phyloP scores from a whole-genome alignment of 2,329 filamentous ascomycete genomes.

The Ophiostoma populinum region DNA sequence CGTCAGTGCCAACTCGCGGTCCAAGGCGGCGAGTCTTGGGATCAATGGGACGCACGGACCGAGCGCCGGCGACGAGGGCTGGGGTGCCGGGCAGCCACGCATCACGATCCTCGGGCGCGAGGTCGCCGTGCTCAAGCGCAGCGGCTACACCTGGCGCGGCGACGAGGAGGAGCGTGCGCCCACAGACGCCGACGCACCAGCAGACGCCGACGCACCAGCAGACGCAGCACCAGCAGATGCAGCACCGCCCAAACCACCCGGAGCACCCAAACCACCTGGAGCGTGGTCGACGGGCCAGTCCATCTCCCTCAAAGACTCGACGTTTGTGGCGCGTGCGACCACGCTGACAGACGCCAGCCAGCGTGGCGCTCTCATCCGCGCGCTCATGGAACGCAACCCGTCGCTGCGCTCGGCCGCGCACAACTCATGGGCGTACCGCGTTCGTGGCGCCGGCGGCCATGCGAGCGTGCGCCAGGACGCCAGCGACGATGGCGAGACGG shows the following conservation, averaged over 20 bases:
- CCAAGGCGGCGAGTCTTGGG: constrained; percentile 59
- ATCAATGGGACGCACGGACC: constrained; percentile 51
- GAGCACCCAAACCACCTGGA: constrained; percentile 8
- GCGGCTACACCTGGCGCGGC: constrained; percentile 48
- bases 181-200: constrained; percentile 1
- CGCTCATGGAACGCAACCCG: constrained; percentile 30
- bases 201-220: constrained; percentile 5
- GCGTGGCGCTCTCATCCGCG: constrained; percentile 26
- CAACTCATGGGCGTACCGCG: constrained; percentile 38
- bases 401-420: constrained; percentile 37
- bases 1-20: constrained; percentile 63
- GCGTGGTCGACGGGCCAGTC: constrained; percentile 34
- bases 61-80: constrained; percentile 51
- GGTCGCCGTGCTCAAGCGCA: constrained; percentile 57
- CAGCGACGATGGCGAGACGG: constrained; percentile 44
- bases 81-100: constrained; percentile 58
- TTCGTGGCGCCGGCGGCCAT: constrained; percentile 11
- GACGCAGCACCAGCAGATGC: constrained; percentile 9
- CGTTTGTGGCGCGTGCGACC: constrained; percentile 37
- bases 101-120: constrained; percentile 58
- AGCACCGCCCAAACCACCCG: constrained; percentile 8
- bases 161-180: constrained; percentile 18
- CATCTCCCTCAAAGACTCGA: constrained; percentile 34
- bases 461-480: constrained; percentile 26
- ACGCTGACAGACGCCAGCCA: constrained; percentile 21